Evolutionary conservation across 805 yeast genomes (phyloP), one percentile per base, ranked within the genome.

Genomic region (Maudiozyma turicensis): DNA sequence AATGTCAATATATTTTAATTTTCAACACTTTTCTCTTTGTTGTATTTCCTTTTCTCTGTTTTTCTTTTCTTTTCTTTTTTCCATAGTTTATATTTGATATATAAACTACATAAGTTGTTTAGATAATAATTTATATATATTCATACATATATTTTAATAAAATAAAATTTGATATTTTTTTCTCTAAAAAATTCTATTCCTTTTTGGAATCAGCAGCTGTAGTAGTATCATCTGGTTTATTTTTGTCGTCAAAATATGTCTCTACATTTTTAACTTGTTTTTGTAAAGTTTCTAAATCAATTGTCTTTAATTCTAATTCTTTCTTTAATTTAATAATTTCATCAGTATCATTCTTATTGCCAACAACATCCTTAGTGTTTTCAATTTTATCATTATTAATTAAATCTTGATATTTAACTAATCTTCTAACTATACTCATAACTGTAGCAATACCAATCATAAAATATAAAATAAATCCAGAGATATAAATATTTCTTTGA

Each of bases 391-490:
- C 39, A 37, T 55, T 55, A 31, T 52, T 54, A 28, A 65, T 58
- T 48, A 66, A 47, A 43, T 63, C 70, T 67, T 77, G 64, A 57
- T 72, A 72, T 54, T 73, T 68, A 40, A 78, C 77, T 62, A 81
- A 66, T 61, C 78, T 76, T 51, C 69, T 70, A 44, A 80, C 70
- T 47, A 81, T 72, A 38, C 74, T 72, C 54, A 75, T 67, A 44
- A 79, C 77, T 0, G 82, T 78, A 37, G 71, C 72, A 49, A 80
- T 79, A 8, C 82, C 77, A 44, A 80, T 54, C 50, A 67, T 70
- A 57, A 78, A 72, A 62, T 77, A 81, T 50, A 81, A 63, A 5
- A 80, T 81, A 8, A 82, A 82, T 8, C 86, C 86, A 13, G 80
- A 73, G 48, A 81, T 71, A 60, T 81, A 81, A 40, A 78, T 68